Percentiles rank a stretch among this genome's conserved stretches.
phyloP scores from a whole-genome alignment of 2,329 filamentous ascomycete genomes.

The Colletotrichum godetiae region DNA sequence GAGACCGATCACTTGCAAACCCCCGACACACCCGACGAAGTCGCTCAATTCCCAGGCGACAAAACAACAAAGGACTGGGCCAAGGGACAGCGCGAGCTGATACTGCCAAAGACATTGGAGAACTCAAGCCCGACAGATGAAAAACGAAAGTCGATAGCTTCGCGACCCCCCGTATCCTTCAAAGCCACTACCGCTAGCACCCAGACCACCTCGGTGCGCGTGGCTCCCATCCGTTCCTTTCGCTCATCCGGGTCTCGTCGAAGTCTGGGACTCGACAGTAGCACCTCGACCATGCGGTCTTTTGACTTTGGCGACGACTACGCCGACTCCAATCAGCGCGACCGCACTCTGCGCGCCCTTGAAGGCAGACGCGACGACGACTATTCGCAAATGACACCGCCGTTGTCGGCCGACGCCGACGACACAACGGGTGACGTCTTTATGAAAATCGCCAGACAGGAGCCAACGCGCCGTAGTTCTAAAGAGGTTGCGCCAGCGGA shows the following conservation, averaged over 20 bases:
- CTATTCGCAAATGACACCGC: constrained; percentile 51
- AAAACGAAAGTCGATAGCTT: constrained; percentile 52
- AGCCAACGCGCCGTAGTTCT: constrained; percentile 52
- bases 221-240: constrained; percentile 67
- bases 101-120: constrained; percentile 55
- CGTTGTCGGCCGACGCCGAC: constrained; percentile 58
- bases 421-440: constrained; percentile 68
- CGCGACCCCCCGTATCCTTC: constrained; percentile 62
- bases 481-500: constrained; percentile 48
- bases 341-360: constrained; percentile 62
- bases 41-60: constrained; percentile 40
- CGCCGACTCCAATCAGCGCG: constrained; percentile 57
- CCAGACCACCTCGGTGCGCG: constrained; percentile 49
- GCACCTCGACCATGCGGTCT: constrained; percentile 52
- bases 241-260: constrained; percentile 68
- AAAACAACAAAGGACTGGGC: constrained; percentile 48
- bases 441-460: constrained; percentile 68
- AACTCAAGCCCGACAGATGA: constrained; percentile 59
- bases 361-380: constrained; percentile 58
- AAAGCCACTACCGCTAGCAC: constrained; percentile 50
- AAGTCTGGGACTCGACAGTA: constrained; percentile 66
- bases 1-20: constrained; percentile 47
- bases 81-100: constrained; percentile 59
- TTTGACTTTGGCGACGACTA: constrained; percentile 57
- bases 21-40: constrained; percentile 41